Percentiles rank a stretch among this genome's conserved stretches.
phyloP scores from a whole-genome alignment of 202 grass and related monocot species.

The Eragrostis tef region DNA sequence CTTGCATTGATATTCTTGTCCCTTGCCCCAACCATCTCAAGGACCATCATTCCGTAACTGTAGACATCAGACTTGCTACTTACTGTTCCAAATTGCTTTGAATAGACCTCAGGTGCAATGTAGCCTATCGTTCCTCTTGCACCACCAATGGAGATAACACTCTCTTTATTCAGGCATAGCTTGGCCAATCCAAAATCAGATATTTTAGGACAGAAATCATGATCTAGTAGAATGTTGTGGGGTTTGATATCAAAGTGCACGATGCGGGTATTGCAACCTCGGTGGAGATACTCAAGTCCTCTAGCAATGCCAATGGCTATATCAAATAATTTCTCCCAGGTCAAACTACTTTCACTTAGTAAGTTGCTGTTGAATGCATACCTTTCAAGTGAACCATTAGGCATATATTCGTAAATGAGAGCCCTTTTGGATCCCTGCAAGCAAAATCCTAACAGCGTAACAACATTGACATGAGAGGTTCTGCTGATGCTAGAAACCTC shows the following conservation, averaged over 20 bases:
- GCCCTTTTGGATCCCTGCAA: conserved; percentile 66
- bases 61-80: conserved; percentile 65
- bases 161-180: conserved; percentile 54
- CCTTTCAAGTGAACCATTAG: conserved; percentile 76
- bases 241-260: conserved; percentile 80
- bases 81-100: conserved; percentile 46
- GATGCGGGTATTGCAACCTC: conserved; percentile 70
- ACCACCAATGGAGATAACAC: conserved; percentile 36
- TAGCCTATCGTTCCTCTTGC: conserved; percentile 67
- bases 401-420: conserved; percentile 77
- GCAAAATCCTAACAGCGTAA: conserved; percentile 73
- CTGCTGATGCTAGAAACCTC: conserved; percentile 71
- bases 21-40: conserved; percentile 64
- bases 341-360: conserved; percentile 8
- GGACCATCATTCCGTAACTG: conserved; percentile 66
- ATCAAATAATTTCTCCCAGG: conserved; percentile 69
- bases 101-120: conserved; percentile 58
- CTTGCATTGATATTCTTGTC: conserved; percentile 37
- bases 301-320: conserved; percentile 67
- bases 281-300: conserved; percentile 78
- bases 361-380: conserved; percentile 43
- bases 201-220: conserved; percentile 56
- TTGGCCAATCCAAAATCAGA: conserved; percentile 69
- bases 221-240: conserved; percentile 60
- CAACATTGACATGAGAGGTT: conserved; percentile 78